These are phyloP conservation scores for Chrysosporium queenslandicum DNA, from an alignment of 2,329 filamentous ascomycete genomes.

Conservation along the genomic window DNA sequence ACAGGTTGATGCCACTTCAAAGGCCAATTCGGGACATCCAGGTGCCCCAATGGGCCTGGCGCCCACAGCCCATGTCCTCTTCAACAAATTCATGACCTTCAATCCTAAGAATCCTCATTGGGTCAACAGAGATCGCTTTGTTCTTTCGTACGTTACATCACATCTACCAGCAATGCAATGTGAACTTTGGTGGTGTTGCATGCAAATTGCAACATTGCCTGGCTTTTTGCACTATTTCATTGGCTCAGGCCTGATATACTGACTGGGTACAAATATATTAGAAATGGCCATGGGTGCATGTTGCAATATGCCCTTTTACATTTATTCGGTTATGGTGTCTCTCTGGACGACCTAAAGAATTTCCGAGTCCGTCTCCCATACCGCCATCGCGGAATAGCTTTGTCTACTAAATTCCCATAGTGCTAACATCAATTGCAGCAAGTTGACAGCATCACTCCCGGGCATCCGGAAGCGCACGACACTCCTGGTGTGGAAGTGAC, in stretches of 20 bases:
- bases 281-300: slow-evolving; percentile 98
- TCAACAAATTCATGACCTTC: slow-evolving; percentile 98
- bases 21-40: slow-evolving; percentile 95
- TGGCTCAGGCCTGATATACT: background rate
- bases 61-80: slow-evolving; percentile 89
- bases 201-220: background rate
- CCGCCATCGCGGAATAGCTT: background rate
- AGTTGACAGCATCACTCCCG: slow-evolving; percentile 75
- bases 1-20: slow-evolving; percentile 91
- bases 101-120: slow-evolving; percentile 98
- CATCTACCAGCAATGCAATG: background rate
- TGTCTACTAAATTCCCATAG: background rate
- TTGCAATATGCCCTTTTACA: slow-evolving; percentile 97
- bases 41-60: slow-evolving; percentile 98
- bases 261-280: slow-evolving; percentile 31
- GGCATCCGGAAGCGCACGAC: slow-evolving; percentile 93
- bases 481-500: slow-evolving; percentile 96
- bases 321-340: slow-evolving; percentile 80
- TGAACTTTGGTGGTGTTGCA: background rate
- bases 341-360: slow-evolving; percentile 83
- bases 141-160: slow-evolving; percentile 74
- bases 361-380: slow-evolving; percentile 67
- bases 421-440: slow-evolving; percentile 36
- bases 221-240: background rate
- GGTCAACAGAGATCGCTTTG: slow-evolving; percentile 96